Conservation (phyloP, 495 filamentous ascomycete species). For the Astrothelium macrocarpum region DNA sequence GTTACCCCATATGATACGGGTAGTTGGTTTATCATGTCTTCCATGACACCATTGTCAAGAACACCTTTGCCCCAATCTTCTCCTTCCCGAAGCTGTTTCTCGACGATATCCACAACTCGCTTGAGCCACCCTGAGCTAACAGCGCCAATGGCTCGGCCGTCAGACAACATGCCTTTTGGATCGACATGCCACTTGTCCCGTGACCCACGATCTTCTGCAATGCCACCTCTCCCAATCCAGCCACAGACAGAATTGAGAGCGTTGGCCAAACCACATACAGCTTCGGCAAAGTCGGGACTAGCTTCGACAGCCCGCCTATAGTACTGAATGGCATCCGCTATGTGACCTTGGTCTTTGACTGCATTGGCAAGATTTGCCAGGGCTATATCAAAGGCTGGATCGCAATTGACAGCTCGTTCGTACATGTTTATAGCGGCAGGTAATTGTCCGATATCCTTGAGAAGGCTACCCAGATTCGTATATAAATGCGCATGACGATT, state of each 20-base stretch:
- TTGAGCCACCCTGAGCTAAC: slow-evolving; percentile 77
- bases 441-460: slow-evolving; percentile 95
- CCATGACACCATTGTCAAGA: slow-evolving; percentile 47
- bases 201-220: slow-evolving; percentile 57
- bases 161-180: slow-evolving; percentile 71
- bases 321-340: slow-evolving; percentile 84
- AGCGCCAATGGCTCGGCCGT: slow-evolving; percentile 50
- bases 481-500: slow-evolving; percentile 92
- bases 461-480: slow-evolving; percentile 87
- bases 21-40: slow-evolving; percentile 43
- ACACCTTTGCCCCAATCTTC: slow-evolving; percentile 75
- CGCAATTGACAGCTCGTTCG: slow-evolving; percentile 84
- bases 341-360: slow-evolving; percentile 90
- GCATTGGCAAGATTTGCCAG: slow-evolving; percentile 96
- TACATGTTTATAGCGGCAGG: slow-evolving; percentile 94
- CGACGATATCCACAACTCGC: slow-evolving; percentile 88
- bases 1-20: slow-evolving; percentile 26
- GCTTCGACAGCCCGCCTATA: slow-evolving; percentile 83
- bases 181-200: slow-evolving; percentile 94
- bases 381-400: slow-evolving; percentile 90
- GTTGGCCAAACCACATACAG: slow-evolving; percentile 91
- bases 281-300: slow-evolving; percentile 94
- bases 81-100: slow-evolving; percentile 80
- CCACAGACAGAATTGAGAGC: slow-evolving; percentile 95
- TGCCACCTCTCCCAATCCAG: slow-evolving; percentile 84